phyloP scores from a whole-genome alignment of 148 eudicot species.

The Chenopodium quinoa region DNA sequence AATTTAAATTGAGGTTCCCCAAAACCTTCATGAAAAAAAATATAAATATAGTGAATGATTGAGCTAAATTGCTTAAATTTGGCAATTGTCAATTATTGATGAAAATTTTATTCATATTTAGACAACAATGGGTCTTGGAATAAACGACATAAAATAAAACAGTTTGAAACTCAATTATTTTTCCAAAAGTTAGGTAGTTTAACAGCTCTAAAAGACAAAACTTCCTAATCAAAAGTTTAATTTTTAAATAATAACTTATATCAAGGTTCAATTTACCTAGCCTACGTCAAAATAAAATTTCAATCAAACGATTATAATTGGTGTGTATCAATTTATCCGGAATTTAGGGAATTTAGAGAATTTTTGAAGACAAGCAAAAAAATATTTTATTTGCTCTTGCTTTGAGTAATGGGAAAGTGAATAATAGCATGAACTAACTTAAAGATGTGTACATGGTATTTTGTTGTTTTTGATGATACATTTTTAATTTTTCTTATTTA shows the following conservation, averaged over 20 bases:
- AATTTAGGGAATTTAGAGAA: slow-evolving; percentile 13
- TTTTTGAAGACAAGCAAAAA: slow-evolving; percentile 5
- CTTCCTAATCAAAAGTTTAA: background rate
- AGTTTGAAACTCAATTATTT: background rate
- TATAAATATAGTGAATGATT: background rate
- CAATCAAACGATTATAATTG: background rate
- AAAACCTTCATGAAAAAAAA: background rate
- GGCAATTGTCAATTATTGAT: background rate
- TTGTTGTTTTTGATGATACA: background rate
- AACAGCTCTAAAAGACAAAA: slow-evolving; percentile 15
- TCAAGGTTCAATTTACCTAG: slow-evolving; percentile 14
- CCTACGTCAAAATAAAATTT: background rate
- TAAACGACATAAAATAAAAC: background rate
- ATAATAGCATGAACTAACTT: background rate
- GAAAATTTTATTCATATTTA: background rate
- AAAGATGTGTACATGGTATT: background rate
- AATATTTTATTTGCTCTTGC: background rate
- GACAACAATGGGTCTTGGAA: background rate
- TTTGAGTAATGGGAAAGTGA: slow-evolving; percentile 11
- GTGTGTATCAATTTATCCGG: background rate
- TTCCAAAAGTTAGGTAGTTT: slow-evolving; percentile 24
- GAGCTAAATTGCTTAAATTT: background rate
- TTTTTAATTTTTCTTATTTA: background rate
- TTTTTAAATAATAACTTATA: background rate
- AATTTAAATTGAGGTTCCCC: no score